Conservation (phyloP, 768 basidiomycete genomes). For the Rhizopogon sp. region DNA sequence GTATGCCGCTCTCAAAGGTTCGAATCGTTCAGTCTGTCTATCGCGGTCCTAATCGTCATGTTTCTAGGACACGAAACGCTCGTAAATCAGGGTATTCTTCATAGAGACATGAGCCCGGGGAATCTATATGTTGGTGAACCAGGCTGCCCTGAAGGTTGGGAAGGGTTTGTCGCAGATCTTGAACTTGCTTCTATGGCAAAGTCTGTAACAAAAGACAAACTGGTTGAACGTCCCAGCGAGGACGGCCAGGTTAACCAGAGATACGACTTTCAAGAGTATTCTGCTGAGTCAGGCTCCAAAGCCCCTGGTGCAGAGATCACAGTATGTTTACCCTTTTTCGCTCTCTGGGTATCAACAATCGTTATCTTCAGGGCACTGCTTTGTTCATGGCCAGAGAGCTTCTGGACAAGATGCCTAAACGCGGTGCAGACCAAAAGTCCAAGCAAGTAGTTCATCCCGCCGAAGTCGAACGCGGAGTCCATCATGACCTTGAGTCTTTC, state of each 20-base stretch:
- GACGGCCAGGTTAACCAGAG: background rate
- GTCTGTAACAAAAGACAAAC: background rate
- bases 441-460: too few relatives aligned
- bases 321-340: background rate
- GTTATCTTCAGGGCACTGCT: background rate
- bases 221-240: too few relatives aligned
- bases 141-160: background rate
- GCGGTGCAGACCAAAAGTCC: too few relatives aligned
- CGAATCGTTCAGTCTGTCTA: too few relatives aligned
- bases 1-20: background rate
- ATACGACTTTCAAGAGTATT: background rate
- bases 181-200: background rate
- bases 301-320: background rate
- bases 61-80: background rate
- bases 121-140: background rate
- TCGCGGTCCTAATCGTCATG: too few relatives aligned
- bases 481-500: background rate
- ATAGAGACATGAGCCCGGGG: background rate
- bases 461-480: background rate
- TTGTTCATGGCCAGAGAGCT: background rate
- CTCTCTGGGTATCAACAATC: background rate
- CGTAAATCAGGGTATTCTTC: background rate
- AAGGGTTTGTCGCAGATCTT: background rate
- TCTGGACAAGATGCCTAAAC: too few relatives aligned
- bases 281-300: background rate